Evolutionary conservation across 2,329 filamentous ascomycete genomes (phyloP).

Genomic region (Pestalotiopsis sp.): DNA sequence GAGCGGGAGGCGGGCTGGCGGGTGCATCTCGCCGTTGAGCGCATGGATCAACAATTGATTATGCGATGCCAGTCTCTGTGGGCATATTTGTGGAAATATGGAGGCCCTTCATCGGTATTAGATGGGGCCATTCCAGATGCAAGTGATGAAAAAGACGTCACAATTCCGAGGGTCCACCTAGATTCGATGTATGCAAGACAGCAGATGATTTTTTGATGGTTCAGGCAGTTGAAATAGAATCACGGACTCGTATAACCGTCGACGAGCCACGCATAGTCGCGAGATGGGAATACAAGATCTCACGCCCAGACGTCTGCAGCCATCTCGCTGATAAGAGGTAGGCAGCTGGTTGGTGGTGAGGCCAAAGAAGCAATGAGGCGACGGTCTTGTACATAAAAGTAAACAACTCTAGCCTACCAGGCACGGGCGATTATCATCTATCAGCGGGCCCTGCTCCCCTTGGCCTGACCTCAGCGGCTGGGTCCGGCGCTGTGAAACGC

Average conservation of each 20-base stretch:
- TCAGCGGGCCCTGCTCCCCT: not conserved
- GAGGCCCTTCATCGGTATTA: not conserved
- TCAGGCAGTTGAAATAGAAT: not conserved
- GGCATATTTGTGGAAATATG: not conserved
- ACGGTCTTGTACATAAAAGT: not conserved
- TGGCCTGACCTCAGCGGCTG: not conserved
- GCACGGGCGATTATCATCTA: not conserved
- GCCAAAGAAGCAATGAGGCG: not conserved
- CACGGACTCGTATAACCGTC: too few relatives aligned
- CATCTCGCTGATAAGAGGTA: not conserved
- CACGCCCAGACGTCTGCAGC: not conserved
- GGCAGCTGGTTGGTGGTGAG: not conserved
- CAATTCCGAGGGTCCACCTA: not conserved
- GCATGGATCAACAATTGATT: not conserved
- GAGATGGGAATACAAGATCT: too few relatives aligned
- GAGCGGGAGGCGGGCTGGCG: not conserved
- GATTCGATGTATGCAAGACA: not conserved
- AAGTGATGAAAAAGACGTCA: not conserved
- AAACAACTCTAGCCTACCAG: not conserved
- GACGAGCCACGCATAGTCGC: too few relatives aligned
- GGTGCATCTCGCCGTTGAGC: not conserved
- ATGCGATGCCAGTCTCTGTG: not conserved
- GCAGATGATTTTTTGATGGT: not conserved
- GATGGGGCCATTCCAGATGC: not conserved
- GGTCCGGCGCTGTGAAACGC: slow-evolving; percentile 1